These are phyloP conservation scores for Dipodascus geniculatus DNA, from an alignment of 805 yeast species.

Conservation along the genomic window DNA sequence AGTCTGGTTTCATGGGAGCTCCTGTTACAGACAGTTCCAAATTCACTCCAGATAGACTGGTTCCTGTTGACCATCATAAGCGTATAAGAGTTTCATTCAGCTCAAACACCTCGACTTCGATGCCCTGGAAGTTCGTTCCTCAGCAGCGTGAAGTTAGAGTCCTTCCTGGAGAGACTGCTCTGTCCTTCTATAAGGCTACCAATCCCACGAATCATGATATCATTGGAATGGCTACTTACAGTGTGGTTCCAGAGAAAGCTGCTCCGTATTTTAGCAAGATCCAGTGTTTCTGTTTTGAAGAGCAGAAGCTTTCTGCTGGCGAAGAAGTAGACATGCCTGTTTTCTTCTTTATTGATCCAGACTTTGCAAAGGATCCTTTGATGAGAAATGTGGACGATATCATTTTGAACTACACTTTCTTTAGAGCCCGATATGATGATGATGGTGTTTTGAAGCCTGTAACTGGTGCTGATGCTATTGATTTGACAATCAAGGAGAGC, in stretches of 20 bases:
- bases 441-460: conserved; percentile 17
- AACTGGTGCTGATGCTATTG: conserved; percentile 7
- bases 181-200: conserved; percentile 89
- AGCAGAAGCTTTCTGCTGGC: conserved; percentile 84
- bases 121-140: conserved; percentile 94
- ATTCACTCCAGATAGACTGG: conserved; percentile 76
- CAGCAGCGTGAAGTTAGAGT: conserved; percentile 88
- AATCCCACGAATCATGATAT: conserved; percentile 79
- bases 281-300: conserved; percentile 97
- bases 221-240: conserved; percentile 97
- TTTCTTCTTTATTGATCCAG: conserved; percentile 94
- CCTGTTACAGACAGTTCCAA: conserved; percentile 77
- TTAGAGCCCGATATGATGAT: conserved; percentile 32
- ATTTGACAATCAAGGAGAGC: neutral
- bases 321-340: conserved; percentile 99
- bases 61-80: conserved; percentile 77
- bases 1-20: conserved; percentile 93
- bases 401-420: conserved; percentile 85
- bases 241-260: conserved; percentile 92
- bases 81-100: conserved; percentile 80
- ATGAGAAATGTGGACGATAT: conserved; percentile 87
- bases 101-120: conserved; percentile 76
- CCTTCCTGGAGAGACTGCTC: conserved; percentile 94
- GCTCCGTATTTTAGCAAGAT: conserved; percentile 95
- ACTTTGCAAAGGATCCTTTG: conserved; percentile 81